Conservation (phyloP, 768 basidiomycete genomes). For the Lyophyllum decastes region DNA sequence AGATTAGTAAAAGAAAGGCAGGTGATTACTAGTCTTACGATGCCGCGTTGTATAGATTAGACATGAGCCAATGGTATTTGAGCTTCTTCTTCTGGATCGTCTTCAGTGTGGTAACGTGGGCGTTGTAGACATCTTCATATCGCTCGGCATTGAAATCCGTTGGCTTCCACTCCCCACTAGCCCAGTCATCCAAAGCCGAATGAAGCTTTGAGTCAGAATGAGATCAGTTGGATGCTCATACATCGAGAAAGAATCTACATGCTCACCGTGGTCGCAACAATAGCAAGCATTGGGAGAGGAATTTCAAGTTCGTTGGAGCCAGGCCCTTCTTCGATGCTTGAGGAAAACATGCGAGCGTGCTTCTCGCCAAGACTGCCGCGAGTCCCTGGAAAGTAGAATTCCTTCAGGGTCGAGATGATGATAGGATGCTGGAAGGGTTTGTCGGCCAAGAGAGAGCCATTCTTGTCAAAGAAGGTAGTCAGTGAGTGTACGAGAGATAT, state of each 20-base stretch:
- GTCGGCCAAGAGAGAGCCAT: too few relatives aligned
- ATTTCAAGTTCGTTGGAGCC: neutral
- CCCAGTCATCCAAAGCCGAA: neutral
- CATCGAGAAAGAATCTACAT: neutral
- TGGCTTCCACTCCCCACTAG: neutral
- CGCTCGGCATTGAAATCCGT: slow-evolving; percentile 1
- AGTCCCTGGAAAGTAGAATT: neutral
- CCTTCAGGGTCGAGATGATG: neutral
- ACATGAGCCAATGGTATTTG: slow-evolving; percentile 9
- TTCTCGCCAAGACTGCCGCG: neutral
- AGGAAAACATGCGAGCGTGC: neutral
- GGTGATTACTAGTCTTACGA: neutral
- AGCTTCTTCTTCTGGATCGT: neutral
- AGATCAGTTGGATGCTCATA: neutral
- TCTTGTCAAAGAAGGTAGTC: too few relatives aligned
- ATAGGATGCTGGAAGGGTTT: neutral
- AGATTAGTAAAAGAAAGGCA: neutral
- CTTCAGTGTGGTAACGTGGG: slow-evolving; percentile 1
- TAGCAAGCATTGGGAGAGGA: neutral
- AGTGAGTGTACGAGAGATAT: too few relatives aligned
- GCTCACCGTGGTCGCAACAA: slow-evolving; percentile 1
- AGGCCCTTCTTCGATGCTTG: neutral
- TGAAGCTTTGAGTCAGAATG: neutral
- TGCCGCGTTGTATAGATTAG: slow-evolving; percentile 3
- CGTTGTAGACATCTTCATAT: slow-evolving; percentile 6